phyloP scores from a whole-genome alignment of 441 rosid species.

The Adansonia madagascariensis region DNA sequence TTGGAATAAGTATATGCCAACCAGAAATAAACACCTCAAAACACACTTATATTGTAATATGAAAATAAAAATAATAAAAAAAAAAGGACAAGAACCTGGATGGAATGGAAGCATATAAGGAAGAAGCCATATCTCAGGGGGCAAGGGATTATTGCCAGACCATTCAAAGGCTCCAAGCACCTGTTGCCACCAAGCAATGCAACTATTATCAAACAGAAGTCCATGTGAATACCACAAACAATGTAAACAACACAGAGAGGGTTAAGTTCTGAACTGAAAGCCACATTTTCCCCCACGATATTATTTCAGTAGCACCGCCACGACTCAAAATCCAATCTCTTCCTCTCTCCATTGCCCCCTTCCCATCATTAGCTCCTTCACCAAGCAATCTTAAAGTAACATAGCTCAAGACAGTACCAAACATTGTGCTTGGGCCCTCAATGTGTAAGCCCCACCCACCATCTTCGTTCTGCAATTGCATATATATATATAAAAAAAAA shows the following conservation, averaged over 20 bases:
- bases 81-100: constrained; percentile 56
- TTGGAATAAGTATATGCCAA: not conserved
- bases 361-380: constrained; percentile 73
- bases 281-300: constrained; percentile 99
- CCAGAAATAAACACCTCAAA: not conserved
- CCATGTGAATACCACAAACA: constrained; percentile 22
- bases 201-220: constrained; percentile 23
- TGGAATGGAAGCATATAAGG: constrained; percentile 75
- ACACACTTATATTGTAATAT: not conserved
- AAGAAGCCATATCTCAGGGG: constrained; percentile 93
- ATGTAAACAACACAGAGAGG: constrained; percentile 20
- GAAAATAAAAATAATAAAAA: not conserved
- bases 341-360: constrained; percentile 71
- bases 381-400: constrained; percentile 83
- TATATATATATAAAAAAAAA: constrained; percentile 15
- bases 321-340: constrained; percentile 76
- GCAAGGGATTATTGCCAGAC: constrained; percentile 90
- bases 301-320: constrained; percentile 79
- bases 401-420: constrained; percentile 74
- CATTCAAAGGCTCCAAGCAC: constrained; percentile 90
- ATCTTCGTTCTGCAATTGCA: constrained; percentile 70
- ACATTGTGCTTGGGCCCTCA: constrained; percentile 90
- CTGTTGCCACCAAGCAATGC: constrained; percentile 43
- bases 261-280: constrained; percentile 61
- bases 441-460: constrained; percentile 98